phyloP scores from a whole-genome alignment of 495 filamentous ascomycete genomes.

The Penicillium silybi region DNA sequence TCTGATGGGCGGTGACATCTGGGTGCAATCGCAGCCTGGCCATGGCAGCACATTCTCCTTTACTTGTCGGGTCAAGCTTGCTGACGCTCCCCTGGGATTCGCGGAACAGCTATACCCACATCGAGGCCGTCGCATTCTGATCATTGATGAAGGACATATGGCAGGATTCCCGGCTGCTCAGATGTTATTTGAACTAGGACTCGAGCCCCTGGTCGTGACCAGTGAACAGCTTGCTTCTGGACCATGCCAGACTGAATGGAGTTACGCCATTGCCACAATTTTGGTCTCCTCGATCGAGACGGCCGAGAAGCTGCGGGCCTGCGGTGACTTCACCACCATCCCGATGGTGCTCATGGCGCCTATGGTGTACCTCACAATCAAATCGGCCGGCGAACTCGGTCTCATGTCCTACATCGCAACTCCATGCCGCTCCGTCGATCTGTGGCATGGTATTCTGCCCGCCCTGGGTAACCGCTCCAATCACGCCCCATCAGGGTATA shows the following conservation, averaged over 20 bases:
- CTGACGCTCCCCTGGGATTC: constrained; percentile 64
- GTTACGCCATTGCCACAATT: constrained; percentile 75
- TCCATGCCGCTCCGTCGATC: constrained; percentile 82
- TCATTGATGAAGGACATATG: constrained; percentile 78
- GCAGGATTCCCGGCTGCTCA: constrained; percentile 60
- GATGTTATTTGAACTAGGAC: constrained; percentile 66
- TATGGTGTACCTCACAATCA: constrained; percentile 75
- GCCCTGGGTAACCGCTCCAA: constrained; percentile 84
- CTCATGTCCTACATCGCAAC: constrained; percentile 95
- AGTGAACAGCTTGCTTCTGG: constrained; percentile 39
- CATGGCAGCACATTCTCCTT: constrained; percentile 86
- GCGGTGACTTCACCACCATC: constrained; percentile 83
- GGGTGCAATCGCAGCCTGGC: constrained; percentile 82
- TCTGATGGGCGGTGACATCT: constrained; percentile 78
- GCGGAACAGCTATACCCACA: constrained; percentile 78
- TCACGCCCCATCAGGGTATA: constrained; percentile 76
- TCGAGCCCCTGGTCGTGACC: constrained; percentile 69
- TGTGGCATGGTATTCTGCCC: constrained; percentile 90
- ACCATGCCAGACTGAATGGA: constrained; percentile 46
- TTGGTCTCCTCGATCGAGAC: constrained; percentile 84
- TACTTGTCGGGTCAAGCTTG: constrained; percentile 71
- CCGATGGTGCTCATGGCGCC: constrained; percentile 86
- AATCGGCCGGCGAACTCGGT: constrained; percentile 85
- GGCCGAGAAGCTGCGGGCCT: constrained; percentile 69
- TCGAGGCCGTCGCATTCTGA: constrained; percentile 72